phyloP scores from a whole-genome alignment of 192 early-diverging fungal species.

The Umbelopsis ramanniana region DNA sequence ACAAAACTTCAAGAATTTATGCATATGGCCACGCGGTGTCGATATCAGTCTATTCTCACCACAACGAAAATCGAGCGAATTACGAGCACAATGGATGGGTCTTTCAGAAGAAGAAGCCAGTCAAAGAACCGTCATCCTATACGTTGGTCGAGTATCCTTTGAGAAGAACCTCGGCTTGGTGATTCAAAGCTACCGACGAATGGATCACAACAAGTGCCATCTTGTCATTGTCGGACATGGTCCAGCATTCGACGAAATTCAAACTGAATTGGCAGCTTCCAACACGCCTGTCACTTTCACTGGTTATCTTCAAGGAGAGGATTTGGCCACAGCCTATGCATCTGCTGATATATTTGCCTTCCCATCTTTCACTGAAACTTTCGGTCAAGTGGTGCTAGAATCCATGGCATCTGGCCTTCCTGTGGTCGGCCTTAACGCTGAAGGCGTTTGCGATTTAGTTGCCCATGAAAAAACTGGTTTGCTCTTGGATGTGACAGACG shows the following conservation, averaged over 20 bases:
- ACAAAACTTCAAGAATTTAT: conserved; percentile 32
- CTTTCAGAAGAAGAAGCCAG: conserved; percentile 4
- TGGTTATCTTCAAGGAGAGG: conserved; percentile 31
- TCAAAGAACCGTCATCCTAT: conserved; percentile 34
- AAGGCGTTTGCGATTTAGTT: conserved; percentile 37
- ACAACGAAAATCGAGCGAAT: conserved; percentile 22
- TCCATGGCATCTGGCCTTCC: conserved; percentile 41
- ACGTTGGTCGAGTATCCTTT: conserved; percentile 40
- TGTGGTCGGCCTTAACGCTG: conserved; percentile 34
- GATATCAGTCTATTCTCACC: conserved; percentile 35
- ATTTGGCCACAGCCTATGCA: conserved; percentile 36
- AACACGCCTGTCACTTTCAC: conserved; percentile 37
- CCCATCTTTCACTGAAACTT: conserved; percentile 40
- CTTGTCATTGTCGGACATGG: conserved; percentile 42
- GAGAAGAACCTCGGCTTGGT: conserved; percentile 42
- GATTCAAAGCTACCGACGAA: conserved; percentile 31
- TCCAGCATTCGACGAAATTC: conserved; percentile 37
- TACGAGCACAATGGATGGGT: conserved; percentile 33
- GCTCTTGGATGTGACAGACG: conserved; percentile 21
- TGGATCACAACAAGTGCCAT: conserved; percentile 37
- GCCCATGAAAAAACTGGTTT: conserved; percentile 27
- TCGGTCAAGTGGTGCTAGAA: conserved; percentile 41
- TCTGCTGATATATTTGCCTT: conserved; percentile 44
- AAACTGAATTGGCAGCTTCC: conserved; percentile 17
- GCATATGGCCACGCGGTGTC: conserved; percentile 40